These are phyloP conservation scores for Poa pratensis DNA, from an alignment of 176 grass and related monocot genomes.

Conservation along the genomic window DNA sequence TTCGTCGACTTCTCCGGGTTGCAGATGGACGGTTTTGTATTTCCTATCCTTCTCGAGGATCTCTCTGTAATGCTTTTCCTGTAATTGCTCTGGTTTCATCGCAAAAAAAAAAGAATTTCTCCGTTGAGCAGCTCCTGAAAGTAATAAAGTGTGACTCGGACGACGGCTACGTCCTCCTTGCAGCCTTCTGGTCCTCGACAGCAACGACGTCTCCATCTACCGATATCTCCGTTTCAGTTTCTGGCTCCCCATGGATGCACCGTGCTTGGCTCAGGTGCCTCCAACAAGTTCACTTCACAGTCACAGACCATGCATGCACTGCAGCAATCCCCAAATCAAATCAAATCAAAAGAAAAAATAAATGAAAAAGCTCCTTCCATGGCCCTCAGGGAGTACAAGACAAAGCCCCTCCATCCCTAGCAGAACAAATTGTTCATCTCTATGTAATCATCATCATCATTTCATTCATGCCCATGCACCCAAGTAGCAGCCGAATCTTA, in stretches of 20 bases:
- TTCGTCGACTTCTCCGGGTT: too few species aligned
- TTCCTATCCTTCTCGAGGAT: too few species aligned
- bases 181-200: not conserved
- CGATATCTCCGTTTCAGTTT: not conserved
- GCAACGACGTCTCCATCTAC: conserved; percentile 16
- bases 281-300: conserved; percentile 24
- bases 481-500: conserved; percentile 8
- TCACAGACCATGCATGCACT: not conserved
- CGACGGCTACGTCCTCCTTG: conserved; percentile 40
- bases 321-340: not conserved
- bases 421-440: conserved; percentile 13
- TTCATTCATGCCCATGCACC: conserved; percentile 20
- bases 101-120: conserved; percentile 18
- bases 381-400: not conserved
- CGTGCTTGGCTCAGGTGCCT: conserved; percentile 26
- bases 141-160: conserved; percentile 34
- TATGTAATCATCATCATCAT: conserved; percentile 18
- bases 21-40: too few species aligned
- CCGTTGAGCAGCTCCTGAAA: not conserved
- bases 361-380: too few species aligned
- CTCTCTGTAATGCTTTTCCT: too few species aligned
- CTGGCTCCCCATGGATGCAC: conserved; percentile 31
- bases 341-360: not conserved
- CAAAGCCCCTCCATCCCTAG: not conserved
- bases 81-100: too few species aligned